A percentile compares a stretch with the other conserved stretches of the same genome.
Evolutionary conservation across 169 alveolate genomes (phyloP).

Genomic region (Neospora caninum): DNA sequence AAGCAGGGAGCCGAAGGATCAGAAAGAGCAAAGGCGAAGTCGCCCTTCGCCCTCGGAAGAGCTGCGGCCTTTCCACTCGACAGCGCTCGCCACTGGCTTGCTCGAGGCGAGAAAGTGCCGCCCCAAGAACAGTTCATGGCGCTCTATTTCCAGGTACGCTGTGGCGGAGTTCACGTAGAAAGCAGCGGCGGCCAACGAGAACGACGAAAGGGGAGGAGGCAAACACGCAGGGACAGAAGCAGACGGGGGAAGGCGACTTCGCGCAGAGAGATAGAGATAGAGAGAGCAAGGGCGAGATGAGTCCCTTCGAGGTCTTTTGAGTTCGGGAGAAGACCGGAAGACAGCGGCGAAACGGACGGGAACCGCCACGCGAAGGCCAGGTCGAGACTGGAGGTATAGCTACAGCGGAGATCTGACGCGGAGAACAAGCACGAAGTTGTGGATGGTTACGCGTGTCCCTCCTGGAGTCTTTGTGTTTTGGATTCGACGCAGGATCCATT

Average conservation of each 20-base stretch:
- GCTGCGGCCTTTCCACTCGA: constrained; percentile 1
- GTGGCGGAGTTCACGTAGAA: background rate
- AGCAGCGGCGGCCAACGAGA: background rate
- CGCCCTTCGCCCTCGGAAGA: background rate
- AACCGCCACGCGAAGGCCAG: too few relatives aligned
- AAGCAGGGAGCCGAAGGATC: background rate
- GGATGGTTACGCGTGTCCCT: too few relatives aligned
- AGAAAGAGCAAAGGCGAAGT: background rate
- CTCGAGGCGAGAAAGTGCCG: background rate
- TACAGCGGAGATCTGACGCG: too few relatives aligned
- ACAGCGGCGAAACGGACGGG: background rate
- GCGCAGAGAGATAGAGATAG: too few relatives aligned
- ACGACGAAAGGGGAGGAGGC: too few relatives aligned
- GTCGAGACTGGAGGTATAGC: too few relatives aligned
- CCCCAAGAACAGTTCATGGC: constrained; percentile 4
- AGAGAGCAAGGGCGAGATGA: too few relatives aligned
- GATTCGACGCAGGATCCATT: background rate
- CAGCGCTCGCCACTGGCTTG: background rate
- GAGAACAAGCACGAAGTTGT: too few relatives aligned
- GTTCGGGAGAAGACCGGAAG: too few relatives aligned
- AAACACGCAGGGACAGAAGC: too few relatives aligned
- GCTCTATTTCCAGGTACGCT: background rate
- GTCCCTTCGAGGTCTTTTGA: too few relatives aligned
- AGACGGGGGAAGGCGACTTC: too few relatives aligned
- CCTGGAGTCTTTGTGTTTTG: background rate